Evolutionary conservation across 2,329 filamentous ascomycete species (phyloP).

Genomic region (Ilyonectria mors-panacis): DNA sequence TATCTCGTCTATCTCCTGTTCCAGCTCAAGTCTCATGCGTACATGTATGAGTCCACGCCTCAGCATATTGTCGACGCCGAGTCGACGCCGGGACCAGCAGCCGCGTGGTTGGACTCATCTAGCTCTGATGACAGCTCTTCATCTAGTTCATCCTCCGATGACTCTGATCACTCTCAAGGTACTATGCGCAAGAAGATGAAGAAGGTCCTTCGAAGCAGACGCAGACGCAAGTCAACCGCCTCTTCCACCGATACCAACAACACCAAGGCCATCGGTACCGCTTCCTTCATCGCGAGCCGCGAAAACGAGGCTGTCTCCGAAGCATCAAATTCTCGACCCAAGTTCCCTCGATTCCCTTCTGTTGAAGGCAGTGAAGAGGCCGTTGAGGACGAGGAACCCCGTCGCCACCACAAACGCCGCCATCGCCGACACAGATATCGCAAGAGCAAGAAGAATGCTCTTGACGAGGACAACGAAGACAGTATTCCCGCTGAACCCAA

Average conservation of each 20-base stretch:
- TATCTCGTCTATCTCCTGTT: constrained; percentile 90
- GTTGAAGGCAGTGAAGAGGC: constrained; percentile 60
- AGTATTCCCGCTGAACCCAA: constrained; percentile 51
- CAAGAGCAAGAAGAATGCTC: constrained; percentile 61
- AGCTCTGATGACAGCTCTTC: constrained; percentile 69
- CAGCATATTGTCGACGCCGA: constrained; percentile 95
- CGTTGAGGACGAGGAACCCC: constrained; percentile 60
- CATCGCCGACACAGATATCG: constrained; percentile 56
- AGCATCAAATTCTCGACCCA: constrained; percentile 55
- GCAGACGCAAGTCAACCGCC: constrained; percentile 82
- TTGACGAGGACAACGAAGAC: constrained; percentile 45
- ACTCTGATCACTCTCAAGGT: constrained; percentile 66
- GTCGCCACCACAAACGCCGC: constrained; percentile 52
- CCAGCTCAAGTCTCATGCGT: constrained; percentile 92
- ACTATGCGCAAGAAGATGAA: constrained; percentile 84
- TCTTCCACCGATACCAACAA: constrained; percentile 74
- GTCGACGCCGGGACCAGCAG: constrained; percentile 86
- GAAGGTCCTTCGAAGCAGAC: constrained; percentile 79
- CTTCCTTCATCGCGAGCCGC: constrained; percentile 56
- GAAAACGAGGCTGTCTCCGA: constrained; percentile 58
- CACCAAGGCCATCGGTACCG: constrained; percentile 53
- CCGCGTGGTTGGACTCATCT: constrained; percentile 84
- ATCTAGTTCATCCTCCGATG: constrained; percentile 79
- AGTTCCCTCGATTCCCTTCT: constrained; percentile 55
- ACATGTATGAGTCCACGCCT: constrained; percentile 93